Conservation (phyloP, 2,329 filamentous ascomycete species). For the Epicoccum sorghinum region DNA sequence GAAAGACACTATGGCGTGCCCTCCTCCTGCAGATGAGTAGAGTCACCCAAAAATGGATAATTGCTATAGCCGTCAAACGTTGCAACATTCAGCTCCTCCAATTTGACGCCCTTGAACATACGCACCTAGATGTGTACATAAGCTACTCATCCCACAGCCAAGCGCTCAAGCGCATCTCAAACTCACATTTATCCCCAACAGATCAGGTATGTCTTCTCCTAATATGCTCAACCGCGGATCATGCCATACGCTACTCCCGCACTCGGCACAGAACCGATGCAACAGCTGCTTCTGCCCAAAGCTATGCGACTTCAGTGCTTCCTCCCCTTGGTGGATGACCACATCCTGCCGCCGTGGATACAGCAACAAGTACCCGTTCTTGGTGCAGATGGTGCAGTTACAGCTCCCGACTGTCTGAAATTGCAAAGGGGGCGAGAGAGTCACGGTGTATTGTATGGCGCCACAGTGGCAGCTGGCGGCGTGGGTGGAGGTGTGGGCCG, state of each 20-base stretch:
- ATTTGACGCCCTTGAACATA: slow-evolving; percentile 4
- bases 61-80: slow-evolving; percentile 2
- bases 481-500: not conserved
- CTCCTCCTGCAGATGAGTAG: not conserved
- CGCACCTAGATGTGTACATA: slow-evolving; percentile 1
- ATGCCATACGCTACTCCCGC: slow-evolving; percentile 12
- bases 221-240: slow-evolving; percentile 3
- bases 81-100: slow-evolving; percentile 6
- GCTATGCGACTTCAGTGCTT: not conserved
- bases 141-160: not conserved
- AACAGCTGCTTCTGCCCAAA: slow-evolving; percentile 8
- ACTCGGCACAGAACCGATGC: slow-evolving; percentile 7
- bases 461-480: slow-evolving; percentile 60
- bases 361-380: slow-evolving; percentile 59
- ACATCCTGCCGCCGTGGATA: slow-evolving; percentile 23
- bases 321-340: not conserved
- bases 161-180: too few relatives aligned
- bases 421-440: slow-evolving; percentile 56
- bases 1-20: not conserved
- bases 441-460: slow-evolving; percentile 56
- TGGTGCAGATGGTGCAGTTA: slow-evolving; percentile 60
- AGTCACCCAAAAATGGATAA: slow-evolving; percentile 10
- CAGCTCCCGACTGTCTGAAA: slow-evolving; percentile 55
- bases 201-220: slow-evolving; percentile 7
- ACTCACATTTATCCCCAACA: slow-evolving; percentile 11